These are phyloP conservation scores for Cercospora zeina DNA, from an alignment of 2,329 filamentous ascomycete genomes.

Conservation along the genomic window DNA sequence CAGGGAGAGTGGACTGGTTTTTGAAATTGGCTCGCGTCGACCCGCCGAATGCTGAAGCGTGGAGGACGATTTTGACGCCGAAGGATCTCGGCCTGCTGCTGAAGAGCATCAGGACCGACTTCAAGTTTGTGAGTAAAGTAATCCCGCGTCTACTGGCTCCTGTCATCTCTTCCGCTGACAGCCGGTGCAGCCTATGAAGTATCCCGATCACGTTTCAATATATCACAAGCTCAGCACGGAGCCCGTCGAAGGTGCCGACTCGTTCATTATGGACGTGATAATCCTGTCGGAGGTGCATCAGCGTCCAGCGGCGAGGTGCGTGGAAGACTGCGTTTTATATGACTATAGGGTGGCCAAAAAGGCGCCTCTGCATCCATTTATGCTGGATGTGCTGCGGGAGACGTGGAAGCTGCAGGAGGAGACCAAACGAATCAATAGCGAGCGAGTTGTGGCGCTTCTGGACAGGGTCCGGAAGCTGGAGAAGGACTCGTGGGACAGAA, in stretches of 20 bases:
- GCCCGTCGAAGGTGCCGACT: conserved; percentile 53
- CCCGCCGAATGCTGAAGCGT: conserved; percentile 60
- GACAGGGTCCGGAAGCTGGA: conserved; percentile 64
- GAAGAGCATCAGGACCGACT: conserved; percentile 76
- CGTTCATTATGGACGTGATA: conserved; percentile 61
- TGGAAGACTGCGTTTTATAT: conserved; percentile 78
- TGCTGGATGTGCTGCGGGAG: conserved; percentile 60
- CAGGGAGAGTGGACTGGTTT: conserved; percentile 75
- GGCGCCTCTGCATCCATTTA: conserved; percentile 59
- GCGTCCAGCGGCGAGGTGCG: conserved; percentile 69
- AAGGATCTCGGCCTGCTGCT: conserved; percentile 72
- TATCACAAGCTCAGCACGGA: conserved; percentile 70
- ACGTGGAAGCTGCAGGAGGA: conserved; percentile 64
- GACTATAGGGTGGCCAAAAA: conserved; percentile 65
- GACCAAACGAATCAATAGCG: conserved; percentile 55
- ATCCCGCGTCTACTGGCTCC: neutral
- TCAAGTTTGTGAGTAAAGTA: conserved; percentile 68
- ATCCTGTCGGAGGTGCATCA: conserved; percentile 75
- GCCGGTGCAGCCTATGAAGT: conserved; percentile 69
- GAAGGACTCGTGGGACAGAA: conserved; percentile 69
- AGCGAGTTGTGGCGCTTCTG: conserved; percentile 59
- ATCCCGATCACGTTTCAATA: conserved; percentile 78
- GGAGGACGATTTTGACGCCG: conserved; percentile 69
- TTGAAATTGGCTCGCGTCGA: conserved; percentile 68
- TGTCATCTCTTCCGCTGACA: conserved; percentile 21